These are phyloP conservation scores for Rhytidiadelphus loreus DNA, from an alignment of 225 moss, liverwort and hornwort species.

Conservation along the genomic window DNA sequence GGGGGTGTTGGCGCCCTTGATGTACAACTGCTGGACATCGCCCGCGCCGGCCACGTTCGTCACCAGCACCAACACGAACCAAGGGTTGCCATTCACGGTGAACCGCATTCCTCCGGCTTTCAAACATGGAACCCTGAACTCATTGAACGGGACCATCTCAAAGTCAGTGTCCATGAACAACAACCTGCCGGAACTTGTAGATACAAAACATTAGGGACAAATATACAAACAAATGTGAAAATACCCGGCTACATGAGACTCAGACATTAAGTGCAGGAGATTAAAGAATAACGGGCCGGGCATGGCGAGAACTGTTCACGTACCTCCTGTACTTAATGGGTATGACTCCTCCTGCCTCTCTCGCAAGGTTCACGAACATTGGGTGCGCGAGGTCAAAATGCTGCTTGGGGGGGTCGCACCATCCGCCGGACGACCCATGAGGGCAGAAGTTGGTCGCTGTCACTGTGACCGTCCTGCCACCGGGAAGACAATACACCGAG, in stretches of 20 bases:
- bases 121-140: constrained; percentile 26
- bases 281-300: not conserved
- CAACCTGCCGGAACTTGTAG: not conserved
- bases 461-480: constrained; percentile 13
- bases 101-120: constrained; percentile 43
- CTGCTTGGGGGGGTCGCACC: constrained; percentile 52
- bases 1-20: constrained; percentile 16
- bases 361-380: constrained; percentile 41
- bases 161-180: not conserved
- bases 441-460: constrained; percentile 64
- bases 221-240: too few relatives aligned
- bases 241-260: not conserved
- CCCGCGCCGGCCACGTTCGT: constrained; percentile 46
- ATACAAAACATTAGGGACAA: not conserved
- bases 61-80: constrained; percentile 36
- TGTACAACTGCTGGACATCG: constrained; percentile 43
- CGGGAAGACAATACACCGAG: constrained; percentile 40
- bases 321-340: constrained; percentile 45
- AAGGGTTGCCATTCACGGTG: constrained; percentile 42
- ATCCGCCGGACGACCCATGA: constrained; percentile 37
- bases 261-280: not conserved
- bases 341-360: constrained; percentile 38
- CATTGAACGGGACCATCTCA: not conserved
- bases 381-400: constrained; percentile 60
- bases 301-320: not conserved